Base-by-base conservation (phyloP, 495 filamentous ascomycete species). In the Glutinoglossum americanum region DNA sequence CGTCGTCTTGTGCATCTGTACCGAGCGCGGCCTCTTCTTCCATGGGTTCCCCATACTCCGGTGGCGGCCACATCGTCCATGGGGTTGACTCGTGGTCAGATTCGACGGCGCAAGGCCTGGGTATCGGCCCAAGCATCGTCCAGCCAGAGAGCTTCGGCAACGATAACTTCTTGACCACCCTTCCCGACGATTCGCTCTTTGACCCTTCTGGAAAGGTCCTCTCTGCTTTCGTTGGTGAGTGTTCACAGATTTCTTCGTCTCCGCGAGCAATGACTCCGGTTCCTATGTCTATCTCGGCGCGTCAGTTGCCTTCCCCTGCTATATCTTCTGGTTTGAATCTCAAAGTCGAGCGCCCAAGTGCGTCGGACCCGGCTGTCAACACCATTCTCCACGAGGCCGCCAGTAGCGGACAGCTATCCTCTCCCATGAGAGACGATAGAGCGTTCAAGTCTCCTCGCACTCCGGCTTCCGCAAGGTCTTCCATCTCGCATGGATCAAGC, bases 151-250 rank as follows among this genome's bases (percentile, higher is more conserved):
- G 76, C 55, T 81, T 80, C 63, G 70, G 70, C 51, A 63, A 71
- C 15, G 70, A 72, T 17, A 23, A 55, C 15, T 69, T 65, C 33
- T 57, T 62, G 57, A 68, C 66, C 47, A 64, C 72, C 51, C 73
- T 73, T 65, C 75, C 75, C 62, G 82, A 84, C 59, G 77, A 80
- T 21, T 68, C 69, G 19, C 61, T 73, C 68, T 56, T 69, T 62
- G 63, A 76, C 68, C 64, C 68, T 61, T 80, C 79, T 62, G 83
- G 83, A 58, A 87, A 84, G 62, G 64, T 73, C 41, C 61, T 71
- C 30, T 68, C 71, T 59, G 76, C 75, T 55, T 89, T 77, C 73
- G 83, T 94, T 71, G 87, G 89, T 95, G 79, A 82, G 88, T 92
- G 70, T 67, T 60, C 65, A 56, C 62, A 62, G 61, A 61, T 57